phyloP scores from a whole-genome alignment of 2,329 filamentous ascomycete species.

The Passalora sequoiae region DNA sequence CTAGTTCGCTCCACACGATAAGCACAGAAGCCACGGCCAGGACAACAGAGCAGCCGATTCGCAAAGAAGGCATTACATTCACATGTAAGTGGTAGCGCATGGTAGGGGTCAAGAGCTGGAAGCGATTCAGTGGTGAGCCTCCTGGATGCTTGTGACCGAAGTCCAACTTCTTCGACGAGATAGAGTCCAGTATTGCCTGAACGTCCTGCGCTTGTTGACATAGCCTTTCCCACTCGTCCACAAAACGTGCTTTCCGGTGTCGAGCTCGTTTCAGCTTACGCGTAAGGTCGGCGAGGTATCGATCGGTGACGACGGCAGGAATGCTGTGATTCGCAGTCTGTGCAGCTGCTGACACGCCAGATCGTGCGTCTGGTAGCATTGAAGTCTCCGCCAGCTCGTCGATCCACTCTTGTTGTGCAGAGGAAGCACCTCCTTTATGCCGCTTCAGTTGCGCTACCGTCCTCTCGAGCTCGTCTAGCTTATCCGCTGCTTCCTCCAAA shows the following conservation, averaged over 20 bases:
- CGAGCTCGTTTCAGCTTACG: conserved; percentile 74
- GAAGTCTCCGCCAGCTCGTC: conserved; percentile 82
- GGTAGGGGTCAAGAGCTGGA: conserved; percentile 68
- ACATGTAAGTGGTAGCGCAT: conserved; percentile 74
- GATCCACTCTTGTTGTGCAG: conserved; percentile 85
- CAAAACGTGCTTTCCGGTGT: conserved; percentile 76
- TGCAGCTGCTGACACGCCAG: conserved; percentile 36
- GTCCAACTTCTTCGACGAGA: conserved; percentile 71
- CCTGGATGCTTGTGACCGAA: conserved; percentile 51
- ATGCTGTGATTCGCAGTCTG: conserved; percentile 26
- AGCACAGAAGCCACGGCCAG: conserved; percentile 70
- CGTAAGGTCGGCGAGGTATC: conserved; percentile 86
- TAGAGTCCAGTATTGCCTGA: conserved; percentile 79
- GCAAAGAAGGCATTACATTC: conserved; percentile 64
- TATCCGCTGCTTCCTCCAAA: conserved; percentile 75
- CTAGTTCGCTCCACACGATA: conserved; percentile 89
- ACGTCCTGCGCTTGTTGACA: conserved; percentile 68
- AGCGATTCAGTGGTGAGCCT: conserved; percentile 45
- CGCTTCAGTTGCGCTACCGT: conserved; percentile 74
- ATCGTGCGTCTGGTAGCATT: conserved; percentile 58
- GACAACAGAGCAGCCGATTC: conserved; percentile 60
- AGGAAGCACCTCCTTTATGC: conserved; percentile 72
- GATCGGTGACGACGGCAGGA: conserved; percentile 82
- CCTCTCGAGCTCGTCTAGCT: conserved; percentile 72
- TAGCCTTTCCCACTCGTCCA: conserved; percentile 78